Conservation (phyloP, 371 early-diverging fungal species). For the Rhizomucor pusillus region DNA sequence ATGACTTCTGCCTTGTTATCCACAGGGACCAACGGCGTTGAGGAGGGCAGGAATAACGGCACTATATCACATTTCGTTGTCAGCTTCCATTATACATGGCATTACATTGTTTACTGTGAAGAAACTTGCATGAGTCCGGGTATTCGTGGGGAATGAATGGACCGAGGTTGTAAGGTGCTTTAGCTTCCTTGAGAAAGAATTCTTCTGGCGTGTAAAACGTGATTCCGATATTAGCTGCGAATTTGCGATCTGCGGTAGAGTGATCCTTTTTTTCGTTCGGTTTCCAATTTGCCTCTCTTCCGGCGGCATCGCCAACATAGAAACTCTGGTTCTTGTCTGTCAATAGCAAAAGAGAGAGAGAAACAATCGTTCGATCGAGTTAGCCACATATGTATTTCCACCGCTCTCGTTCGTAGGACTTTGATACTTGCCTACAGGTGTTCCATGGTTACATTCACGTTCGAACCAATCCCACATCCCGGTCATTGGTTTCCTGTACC, state of each 20-base stretch:
- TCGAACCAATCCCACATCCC: slow-evolving; percentile 81
- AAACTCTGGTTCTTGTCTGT: slow-evolving; percentile 58
- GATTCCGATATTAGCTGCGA: slow-evolving; percentile 75
- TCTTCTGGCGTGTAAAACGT: slow-evolving; percentile 85
- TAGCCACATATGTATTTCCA: no score
- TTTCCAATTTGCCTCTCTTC: slow-evolving; percentile 69
- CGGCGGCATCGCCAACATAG: slow-evolving; percentile 93
- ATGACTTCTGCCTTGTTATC: slow-evolving; percentile 58
- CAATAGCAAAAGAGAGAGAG: background rate
- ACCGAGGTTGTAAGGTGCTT: slow-evolving; percentile 49
- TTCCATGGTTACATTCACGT: slow-evolving; percentile 1
- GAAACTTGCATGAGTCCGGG: slow-evolving; percentile 21
- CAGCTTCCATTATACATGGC: no score
- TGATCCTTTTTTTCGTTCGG: slow-evolving; percentile 64
- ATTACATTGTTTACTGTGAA: background rate
- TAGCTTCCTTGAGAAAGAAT: slow-evolving; percentile 58
- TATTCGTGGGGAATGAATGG: slow-evolving; percentile 57
- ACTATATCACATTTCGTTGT: slow-evolving; percentile 9
- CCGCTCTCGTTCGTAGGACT: no score
- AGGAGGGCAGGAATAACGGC: slow-evolving; percentile 19
- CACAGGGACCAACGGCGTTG: slow-evolving; percentile 35
- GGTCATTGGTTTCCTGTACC: slow-evolving; percentile 80
- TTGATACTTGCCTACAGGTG: background rate
- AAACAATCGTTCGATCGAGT: no score
- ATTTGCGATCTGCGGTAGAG: slow-evolving; percentile 81